Evolutionary conservation across 371 early-diverging fungal species (phyloP), one percentile per base, ranked within the genome.

Genomic region (Dichotomocladium elegans): DNA sequence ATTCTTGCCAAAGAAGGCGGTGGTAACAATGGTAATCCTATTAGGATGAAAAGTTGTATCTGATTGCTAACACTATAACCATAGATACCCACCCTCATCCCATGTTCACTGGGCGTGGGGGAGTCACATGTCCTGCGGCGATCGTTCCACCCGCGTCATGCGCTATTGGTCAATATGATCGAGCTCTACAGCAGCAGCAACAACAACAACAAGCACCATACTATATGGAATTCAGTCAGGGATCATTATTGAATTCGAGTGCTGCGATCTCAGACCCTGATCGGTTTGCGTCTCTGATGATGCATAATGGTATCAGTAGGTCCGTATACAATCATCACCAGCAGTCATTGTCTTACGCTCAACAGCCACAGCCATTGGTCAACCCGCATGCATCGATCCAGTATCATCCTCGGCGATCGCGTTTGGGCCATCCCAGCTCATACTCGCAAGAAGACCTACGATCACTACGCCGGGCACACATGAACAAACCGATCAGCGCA

Each of bases 391-490:
- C 11, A n/a, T n/a, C n/a, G n/a, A n/a, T n/a, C n/a, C n/a, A n/a
- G n/a, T n/a, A n/a, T n/a, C n/a, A n/a, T 34, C 50, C 30, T 8
- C 57, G 57, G 14, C 31, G 35, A 42, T 43, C 53, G 14, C 62
- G 62, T 19, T 37, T 56, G 7, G 41, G 48, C 17, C 57, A 56
- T 37, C 57, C 54, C n/a, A 35, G 17, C 19, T 61, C 60, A 11
- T 54, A 60, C 24, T 60, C 62, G 5, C 57, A 57, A 43, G 62
- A 57, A 42, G 62, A 61, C 44, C 30, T 61, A n/a, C 53, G 62
- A 19, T 48, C 56, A 3, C 29, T 48, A 15, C 33, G 49, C 24
- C 21, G 49, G 15, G 49, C 49, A 35, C 49, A 48, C 3, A 51
- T 55, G 55, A 51, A 37, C 27, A 61, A 41, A 29, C 61, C 56